phyloP scores from a whole-genome alignment of 495 filamentous ascomycete species.

The Annulohypoxylon bovei region DNA sequence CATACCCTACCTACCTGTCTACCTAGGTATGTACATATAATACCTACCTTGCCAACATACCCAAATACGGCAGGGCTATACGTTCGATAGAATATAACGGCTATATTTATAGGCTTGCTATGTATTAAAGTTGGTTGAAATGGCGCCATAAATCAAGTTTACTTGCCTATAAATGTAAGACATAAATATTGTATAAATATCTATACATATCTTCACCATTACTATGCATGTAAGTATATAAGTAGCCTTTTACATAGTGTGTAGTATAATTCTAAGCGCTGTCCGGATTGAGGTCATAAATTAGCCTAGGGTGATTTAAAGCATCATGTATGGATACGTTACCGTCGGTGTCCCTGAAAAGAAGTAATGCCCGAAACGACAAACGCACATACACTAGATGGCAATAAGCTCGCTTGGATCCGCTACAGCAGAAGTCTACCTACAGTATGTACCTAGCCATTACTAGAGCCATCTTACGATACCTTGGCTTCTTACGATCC shows the following conservation, averaged over 20 bases:
- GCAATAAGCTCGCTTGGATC: constrained; percentile 17
- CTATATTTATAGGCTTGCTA: not conserved
- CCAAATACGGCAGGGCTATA: not conserved
- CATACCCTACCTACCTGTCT: not conserved
- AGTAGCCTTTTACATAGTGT: not conserved
- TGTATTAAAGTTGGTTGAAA: not conserved
- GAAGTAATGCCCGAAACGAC: constrained; percentile 33
- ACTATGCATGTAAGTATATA: not conserved
- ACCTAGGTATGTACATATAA: not conserved
- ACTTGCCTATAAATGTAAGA: not conserved
- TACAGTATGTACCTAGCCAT: not conserved
- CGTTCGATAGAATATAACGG: not conserved
- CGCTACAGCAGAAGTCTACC: constrained; percentile 14
- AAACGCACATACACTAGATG: constrained; percentile 4
- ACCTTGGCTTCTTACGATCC: constrained; percentile 38
- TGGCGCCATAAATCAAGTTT: not conserved
- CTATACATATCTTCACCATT: not conserved
- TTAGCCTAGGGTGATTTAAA: constrained; percentile 32
- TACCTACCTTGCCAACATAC: not conserved
- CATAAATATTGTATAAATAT: not conserved
- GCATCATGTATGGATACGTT: constrained; percentile 37
- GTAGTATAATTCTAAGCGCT: not conserved
- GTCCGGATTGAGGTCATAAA: constrained; percentile 18
- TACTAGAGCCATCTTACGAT: constrained; percentile 31
- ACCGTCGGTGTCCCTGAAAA: constrained; percentile 42